A percentile compares a stretch with the other conserved stretches of the same genome.
Conservation (phyloP, 164 flowering plant species). For the Annona cherimola region DNA sequence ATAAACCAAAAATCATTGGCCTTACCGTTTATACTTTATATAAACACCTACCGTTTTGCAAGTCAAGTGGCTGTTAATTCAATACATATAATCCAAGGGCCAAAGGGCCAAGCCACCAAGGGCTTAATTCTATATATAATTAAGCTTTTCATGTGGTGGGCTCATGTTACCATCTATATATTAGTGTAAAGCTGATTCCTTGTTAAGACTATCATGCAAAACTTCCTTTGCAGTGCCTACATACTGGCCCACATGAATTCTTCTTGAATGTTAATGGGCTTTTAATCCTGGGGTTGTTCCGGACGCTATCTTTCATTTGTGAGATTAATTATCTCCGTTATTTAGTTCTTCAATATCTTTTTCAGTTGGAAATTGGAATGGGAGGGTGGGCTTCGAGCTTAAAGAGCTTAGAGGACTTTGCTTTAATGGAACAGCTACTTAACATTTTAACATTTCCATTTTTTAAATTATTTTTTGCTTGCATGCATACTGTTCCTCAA, state of each 20-base stretch:
- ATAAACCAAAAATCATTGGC: no score
- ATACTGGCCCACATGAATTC: slow-evolving; percentile 36
- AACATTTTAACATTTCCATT: no score
- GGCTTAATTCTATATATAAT: no score
- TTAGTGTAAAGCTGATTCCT: slow-evolving; percentile 35
- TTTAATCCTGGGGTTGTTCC: slow-evolving; percentile 88
- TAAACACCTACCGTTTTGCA: slow-evolving; percentile 15
- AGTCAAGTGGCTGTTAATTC: slow-evolving; percentile 12
- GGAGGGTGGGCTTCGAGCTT: slow-evolving; percentile 27
- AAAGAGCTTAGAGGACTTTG: slow-evolving; percentile 20
- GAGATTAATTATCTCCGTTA: slow-evolving; percentile 10
- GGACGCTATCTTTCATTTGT: slow-evolving; percentile 44
- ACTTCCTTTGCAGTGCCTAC: slow-evolving; percentile 26
- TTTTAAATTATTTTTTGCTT: slow-evolving; percentile 20
- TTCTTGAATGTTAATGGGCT: slow-evolving; percentile 59
- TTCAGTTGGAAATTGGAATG: slow-evolving; percentile 9
- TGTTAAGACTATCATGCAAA: slow-evolving; percentile 49
- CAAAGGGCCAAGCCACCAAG: slow-evolving; percentile 4
- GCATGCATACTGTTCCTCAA: slow-evolving; percentile 13
- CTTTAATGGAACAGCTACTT: no score
- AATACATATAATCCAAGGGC: slow-evolving; percentile 6
- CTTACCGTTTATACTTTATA: no score
- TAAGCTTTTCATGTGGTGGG: slow-evolving; percentile 20
- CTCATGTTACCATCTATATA: slow-evolving; percentile 25
- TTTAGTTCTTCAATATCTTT: slow-evolving; percentile 25